Evolutionary conservation across 2,329 filamentous ascomycete species (phyloP).

Genomic region (Berkeleyomyces rouxiae): DNA sequence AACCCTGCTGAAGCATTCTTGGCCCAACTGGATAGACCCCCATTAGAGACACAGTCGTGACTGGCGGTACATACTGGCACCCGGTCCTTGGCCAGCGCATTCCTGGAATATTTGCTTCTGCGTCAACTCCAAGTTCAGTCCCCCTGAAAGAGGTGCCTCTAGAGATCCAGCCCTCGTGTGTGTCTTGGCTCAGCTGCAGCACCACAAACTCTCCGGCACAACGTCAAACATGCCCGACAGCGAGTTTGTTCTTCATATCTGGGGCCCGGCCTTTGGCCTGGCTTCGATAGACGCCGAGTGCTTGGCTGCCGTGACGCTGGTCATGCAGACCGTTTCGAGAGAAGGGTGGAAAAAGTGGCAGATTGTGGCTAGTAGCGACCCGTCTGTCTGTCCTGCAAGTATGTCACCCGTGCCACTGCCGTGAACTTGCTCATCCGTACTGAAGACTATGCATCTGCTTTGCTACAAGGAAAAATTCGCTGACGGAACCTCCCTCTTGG

Average conservation of each 20-base stretch:
- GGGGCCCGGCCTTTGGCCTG: conserved; percentile 76
- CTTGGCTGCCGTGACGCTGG: conserved; percentile 64
- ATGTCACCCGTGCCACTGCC: conserved; percentile 22
- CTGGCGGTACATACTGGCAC: no score
- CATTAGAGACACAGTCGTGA: no score
- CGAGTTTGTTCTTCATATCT: conserved; percentile 56
- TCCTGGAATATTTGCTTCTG: no score
- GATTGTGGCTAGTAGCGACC: conserved; percentile 57
- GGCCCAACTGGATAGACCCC: no score
- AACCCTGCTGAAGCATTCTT: no score
- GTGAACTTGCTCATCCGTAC: not conserved
- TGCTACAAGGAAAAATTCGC: not conserved
- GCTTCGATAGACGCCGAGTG: conserved; percentile 88
- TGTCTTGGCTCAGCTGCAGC: not conserved
- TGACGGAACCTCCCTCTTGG: not conserved
- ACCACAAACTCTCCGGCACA: not conserved
- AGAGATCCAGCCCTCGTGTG: not conserved
- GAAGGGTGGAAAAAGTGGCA: conserved; percentile 33
- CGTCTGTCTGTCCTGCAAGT: conserved; percentile 55
- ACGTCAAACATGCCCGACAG: conserved; percentile 4
- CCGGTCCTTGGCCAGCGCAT: no score
- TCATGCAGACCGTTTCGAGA: conserved; percentile 28
- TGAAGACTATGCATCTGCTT: not conserved
- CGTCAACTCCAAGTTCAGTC: no score
- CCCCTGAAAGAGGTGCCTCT: not conserved